phyloP scores from a whole-genome alignment of 2,329 filamentous ascomycete species.

The Teratosphaeria gauchensis region DNA sequence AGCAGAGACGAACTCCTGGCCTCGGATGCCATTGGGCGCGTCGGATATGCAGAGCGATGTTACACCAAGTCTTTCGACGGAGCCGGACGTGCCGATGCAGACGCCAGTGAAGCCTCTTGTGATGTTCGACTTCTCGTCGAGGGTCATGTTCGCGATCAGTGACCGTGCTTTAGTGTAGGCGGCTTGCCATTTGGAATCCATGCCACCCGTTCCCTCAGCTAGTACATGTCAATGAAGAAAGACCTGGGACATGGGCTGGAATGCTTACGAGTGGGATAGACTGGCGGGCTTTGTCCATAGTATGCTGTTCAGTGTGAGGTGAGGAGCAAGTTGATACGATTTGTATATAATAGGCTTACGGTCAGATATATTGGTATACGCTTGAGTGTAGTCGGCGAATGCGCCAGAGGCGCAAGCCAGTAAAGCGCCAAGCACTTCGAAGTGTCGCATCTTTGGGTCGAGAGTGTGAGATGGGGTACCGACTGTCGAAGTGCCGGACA shows the following conservation, averaged over 20 bases:
- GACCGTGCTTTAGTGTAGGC: constrained; percentile 21
- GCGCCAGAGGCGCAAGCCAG: neutral
- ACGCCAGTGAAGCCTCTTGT: constrained; percentile 18
- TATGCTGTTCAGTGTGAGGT: neutral
- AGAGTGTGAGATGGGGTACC: neutral
- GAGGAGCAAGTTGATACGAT: neutral
- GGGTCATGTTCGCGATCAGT: constrained; percentile 24
- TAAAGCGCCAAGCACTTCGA: neutral
- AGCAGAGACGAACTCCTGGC: constrained; percentile 63
- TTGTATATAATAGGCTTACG: neutral
- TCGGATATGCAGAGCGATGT: constrained; percentile 39
- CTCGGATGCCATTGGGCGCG: constrained; percentile 48
- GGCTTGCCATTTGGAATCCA: constrained; percentile 17
- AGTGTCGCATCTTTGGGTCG: neutral
- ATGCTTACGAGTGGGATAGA: constrained; percentile 20
- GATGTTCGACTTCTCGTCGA: constrained; percentile 27
- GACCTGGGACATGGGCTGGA: neutral
- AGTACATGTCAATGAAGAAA: constrained; percentile 1
- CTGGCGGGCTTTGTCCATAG: constrained; percentile 15
- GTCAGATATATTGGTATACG: neutral
- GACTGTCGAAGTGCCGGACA: neutral
- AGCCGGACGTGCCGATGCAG: constrained; percentile 69
- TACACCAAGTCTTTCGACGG: constrained; percentile 60
- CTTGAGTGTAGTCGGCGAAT: neutral
- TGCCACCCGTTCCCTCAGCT: constrained; percentile 14